Conservation (phyloP, 495 filamentous ascomycete species). For the Neurospora sp. region DNA sequence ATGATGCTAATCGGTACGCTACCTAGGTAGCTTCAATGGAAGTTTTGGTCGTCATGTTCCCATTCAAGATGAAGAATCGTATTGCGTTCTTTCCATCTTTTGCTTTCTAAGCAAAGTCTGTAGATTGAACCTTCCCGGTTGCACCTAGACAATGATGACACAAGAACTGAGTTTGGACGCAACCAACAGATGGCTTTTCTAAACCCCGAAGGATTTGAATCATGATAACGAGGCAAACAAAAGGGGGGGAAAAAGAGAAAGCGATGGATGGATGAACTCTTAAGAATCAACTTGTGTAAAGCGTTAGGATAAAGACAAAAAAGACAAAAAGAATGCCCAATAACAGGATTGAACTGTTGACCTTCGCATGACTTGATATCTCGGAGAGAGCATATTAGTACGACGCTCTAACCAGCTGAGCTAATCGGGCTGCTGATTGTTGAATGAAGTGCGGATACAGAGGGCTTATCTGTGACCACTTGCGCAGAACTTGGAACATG, state of each 20-base stretch:
- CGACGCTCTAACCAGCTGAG: background rate
- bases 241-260: background rate
- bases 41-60: no score
- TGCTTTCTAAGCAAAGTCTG: background rate
- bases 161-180: background rate
- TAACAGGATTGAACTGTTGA: background rate
- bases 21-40: no score
- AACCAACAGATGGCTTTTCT: background rate
- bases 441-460: fast-evolving
- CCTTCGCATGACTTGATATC: background rate
- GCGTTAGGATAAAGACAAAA: no score
- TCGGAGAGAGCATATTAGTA: background rate
- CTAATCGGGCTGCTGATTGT: background rate
- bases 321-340: background rate
- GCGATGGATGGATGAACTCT: no score
- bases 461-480: background rate
- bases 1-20: no score
- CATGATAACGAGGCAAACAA: background rate
- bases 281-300: no score
- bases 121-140: background rate
- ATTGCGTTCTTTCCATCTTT: no score
- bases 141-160: background rate
- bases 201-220: background rate
- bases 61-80: no score
- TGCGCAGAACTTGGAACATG: no score